phyloP scores from a whole-genome alignment of 2,329 filamentous ascomycete genomes.

The Scytalidium lignicola region DNA sequence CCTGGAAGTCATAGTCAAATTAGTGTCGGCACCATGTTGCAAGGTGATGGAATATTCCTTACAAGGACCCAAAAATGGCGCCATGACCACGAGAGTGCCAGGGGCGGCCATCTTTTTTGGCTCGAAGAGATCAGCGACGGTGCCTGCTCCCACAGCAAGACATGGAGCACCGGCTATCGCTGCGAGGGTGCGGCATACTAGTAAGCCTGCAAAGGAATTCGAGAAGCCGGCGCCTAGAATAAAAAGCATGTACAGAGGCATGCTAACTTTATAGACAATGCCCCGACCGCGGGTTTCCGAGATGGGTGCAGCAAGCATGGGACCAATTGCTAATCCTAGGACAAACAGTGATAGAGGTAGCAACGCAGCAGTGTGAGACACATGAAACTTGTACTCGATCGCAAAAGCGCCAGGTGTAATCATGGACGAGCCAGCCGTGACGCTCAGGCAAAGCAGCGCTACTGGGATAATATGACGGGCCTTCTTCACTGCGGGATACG shows the following conservation, averaged over 20 bases:
- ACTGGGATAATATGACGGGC: no score
- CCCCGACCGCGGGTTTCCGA: constrained; percentile 59
- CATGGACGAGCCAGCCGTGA: no score
- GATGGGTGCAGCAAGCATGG: constrained; percentile 62
- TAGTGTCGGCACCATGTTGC: no score
- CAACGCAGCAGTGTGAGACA: constrained; percentile 51
- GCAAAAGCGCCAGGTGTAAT: constrained; percentile 44
- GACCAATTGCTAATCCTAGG: constrained; percentile 54
- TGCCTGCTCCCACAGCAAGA: constrained; percentile 41
- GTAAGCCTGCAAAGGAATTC: constrained; percentile 39
- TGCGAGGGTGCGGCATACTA: constrained; percentile 53
- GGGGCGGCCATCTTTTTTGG: constrained; percentile 36
- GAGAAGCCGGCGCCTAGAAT: constrained; percentile 38
- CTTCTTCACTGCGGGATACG: no score
- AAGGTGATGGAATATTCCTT: no score
- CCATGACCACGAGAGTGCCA: constrained; percentile 40
- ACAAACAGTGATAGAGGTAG: constrained; percentile 56
- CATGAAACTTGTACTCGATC: constrained; percentile 47
- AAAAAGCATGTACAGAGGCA: no score
- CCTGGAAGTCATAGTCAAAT: no score
- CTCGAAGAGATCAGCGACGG: constrained; percentile 42
- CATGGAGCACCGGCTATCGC: constrained; percentile 41
- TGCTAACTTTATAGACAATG: no score
- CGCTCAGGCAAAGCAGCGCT: no score
- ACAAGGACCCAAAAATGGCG: constrained; percentile 13